phyloP scores from a whole-genome alignment of 169 alveolate genomes.

The Perkinsus olseni region DNA sequence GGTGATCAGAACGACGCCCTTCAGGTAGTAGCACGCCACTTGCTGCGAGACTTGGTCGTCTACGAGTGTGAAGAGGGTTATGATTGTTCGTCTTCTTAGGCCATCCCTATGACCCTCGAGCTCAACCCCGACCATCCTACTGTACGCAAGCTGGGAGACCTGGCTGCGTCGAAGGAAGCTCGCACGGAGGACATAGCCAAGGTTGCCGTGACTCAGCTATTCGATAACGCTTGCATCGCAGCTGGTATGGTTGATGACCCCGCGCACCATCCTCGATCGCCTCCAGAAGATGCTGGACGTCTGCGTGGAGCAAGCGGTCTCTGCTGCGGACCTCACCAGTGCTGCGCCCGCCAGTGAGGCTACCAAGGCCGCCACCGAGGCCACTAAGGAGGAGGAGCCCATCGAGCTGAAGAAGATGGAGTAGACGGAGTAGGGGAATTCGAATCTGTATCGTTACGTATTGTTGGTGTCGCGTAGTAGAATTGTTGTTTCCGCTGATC shows the following conservation, averaged over 20 bases:
- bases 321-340: not conserved
- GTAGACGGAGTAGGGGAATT: not conserved
- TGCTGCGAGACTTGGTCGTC: not conserved
- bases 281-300: slow-evolving; percentile 57
- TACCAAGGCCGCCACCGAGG: not conserved
- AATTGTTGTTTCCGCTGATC: not conserved
- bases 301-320: not conserved
- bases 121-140: slow-evolving; percentile 56
- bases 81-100: no score
- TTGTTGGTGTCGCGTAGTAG: no score
- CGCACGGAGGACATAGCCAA: slow-evolving; percentile 6
- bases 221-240: slow-evolving; percentile 79
- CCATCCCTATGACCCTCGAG: slow-evolving; percentile 65
- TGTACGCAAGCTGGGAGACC: not conserved
- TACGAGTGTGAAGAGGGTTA: no score
- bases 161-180: not conserved
- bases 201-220: slow-evolving; percentile 54
- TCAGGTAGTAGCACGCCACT: not conserved
- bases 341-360: not conserved
- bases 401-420: not conserved
- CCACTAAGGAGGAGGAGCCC: not conserved
- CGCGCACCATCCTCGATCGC: slow-evolving; percentile 60
- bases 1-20: not conserved
- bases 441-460: not conserved
- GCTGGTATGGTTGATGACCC: slow-evolving; percentile 85